Evolutionary conservation across 2,329 filamentous ascomycete genomes (phyloP).

Genomic region (Fusarium tupiense): DNA sequence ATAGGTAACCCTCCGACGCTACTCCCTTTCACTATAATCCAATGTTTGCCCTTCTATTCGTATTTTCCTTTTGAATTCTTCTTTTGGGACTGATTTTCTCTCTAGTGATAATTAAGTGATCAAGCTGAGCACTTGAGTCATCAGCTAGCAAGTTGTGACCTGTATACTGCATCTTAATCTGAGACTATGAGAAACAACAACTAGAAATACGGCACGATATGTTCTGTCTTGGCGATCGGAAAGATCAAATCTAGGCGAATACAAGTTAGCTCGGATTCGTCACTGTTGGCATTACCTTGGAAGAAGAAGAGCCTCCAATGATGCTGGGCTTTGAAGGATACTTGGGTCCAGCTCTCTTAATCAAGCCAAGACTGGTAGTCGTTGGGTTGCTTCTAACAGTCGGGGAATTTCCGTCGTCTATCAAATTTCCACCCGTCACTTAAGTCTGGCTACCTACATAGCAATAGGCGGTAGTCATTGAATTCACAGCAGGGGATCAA

Average conservation of each 20-base stretch:
- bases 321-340: not conserved
- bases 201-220: too few species aligned
- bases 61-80: not conserved
- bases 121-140: too few species aligned
- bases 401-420: not conserved
- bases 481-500: not conserved
- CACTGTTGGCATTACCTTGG: not conserved
- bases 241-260: too few species aligned
- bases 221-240: too few species aligned
- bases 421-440: not conserved
- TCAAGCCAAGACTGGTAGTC: not conserved
- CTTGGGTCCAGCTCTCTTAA: not conserved
- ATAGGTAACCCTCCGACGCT: not conserved
- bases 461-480: not conserved
- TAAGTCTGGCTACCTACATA: not conserved
- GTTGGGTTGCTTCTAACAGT: accelerated
- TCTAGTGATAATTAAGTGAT: too few species aligned
- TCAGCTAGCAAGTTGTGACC: too few species aligned
- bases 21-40: too few species aligned
- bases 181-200: too few species aligned
- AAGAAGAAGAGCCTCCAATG: not conserved
- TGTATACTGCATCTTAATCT: accelerated
- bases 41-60: too few species aligned
- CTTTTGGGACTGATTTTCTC: too few species aligned
- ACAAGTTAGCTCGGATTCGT: too few species aligned